Base-by-base conservation (phyloP, 805 yeast genomes). In the Metschnikowia baotianmanensis region DNA sequence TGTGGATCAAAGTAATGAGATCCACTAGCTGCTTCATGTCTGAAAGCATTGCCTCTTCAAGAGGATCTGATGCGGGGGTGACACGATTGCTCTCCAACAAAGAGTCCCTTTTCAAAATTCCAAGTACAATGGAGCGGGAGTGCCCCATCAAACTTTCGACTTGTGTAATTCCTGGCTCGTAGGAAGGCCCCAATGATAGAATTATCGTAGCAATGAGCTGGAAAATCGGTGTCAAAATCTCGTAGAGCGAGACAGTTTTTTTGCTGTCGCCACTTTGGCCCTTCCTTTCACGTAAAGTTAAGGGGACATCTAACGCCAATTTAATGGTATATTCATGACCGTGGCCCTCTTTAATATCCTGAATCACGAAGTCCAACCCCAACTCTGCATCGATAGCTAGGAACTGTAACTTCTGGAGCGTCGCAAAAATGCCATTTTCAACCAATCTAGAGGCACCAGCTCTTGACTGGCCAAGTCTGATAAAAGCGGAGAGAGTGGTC, bases 111-210 rank as follows among this genome's bases (percentile, higher is more conserved):
- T 82, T 82, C 61, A 83, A 58, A 2, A 82, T 70, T 2, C 88
- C 86, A 34, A 76, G 72, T 15, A 82, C 68, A 39, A 87, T 59
- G 38, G 70, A 75, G 36, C 75, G 69, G 56, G 79, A 79, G 34
- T 74, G 73, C 7, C 58, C 52, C 53, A 86, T 55, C 31, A 88
- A 58, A 4, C 61, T 67, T 37, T 67, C 69, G 0, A 80, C 82
- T 48, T 76, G 80, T 6, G 61, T 55, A 8, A 80, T 67, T 12
- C 84, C 80, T 1, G 76, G 70, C 43, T 69, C 72, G 59, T 86
- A 86, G 31, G 82, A 80, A 4, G 90, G 82, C 0, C 96, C 96
- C 69, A 86, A 76, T 2, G 95, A 78, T 8, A 89, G 65, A 4
- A 84, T 63, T 6, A 85, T 66, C 0, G 95, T 80, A 8, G 80